These are phyloP conservation scores for Pezicula neosporulosa DNA, from an alignment of 2,329 filamentous ascomycete genomes.

Conservation along the genomic window DNA sequence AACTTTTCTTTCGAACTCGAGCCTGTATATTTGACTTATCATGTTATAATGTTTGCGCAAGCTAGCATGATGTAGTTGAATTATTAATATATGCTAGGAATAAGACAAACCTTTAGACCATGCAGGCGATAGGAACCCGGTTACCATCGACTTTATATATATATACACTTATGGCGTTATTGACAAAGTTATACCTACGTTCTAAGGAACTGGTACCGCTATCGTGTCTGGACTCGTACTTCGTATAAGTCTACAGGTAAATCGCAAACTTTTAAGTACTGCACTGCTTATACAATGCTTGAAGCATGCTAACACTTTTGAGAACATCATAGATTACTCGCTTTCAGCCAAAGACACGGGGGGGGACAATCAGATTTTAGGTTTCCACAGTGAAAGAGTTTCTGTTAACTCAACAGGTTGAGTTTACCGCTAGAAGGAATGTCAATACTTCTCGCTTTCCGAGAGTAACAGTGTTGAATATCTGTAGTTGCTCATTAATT, in stretches of 20 bases:
- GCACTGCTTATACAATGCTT: neutral
- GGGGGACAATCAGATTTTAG: conserved; percentile 35
- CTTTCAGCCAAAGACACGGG: conserved; percentile 30
- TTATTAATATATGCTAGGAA: neutral
- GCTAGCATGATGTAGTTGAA: neutral
- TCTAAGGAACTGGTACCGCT: conserved; percentile 36
- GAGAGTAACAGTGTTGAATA: too few species aligned
- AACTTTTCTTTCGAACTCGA: neutral
- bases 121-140: conserved; percentile 53
- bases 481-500: too few species aligned
- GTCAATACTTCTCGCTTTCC: too few species aligned
- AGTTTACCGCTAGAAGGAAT: too few species aligned
- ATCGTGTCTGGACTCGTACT: conserved; percentile 40
- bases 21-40: neutral
- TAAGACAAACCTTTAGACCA: conserved; percentile 27
- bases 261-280: conserved; percentile 10
- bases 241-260: conserved; percentile 39
- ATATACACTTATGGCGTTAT: conserved; percentile 47
- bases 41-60: neutral
- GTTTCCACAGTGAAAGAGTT: conserved; percentile 27
- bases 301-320: neutral
- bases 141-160: conserved; percentile 43
- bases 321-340: neutral
- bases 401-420: too few species aligned
- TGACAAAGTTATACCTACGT: conserved; percentile 46